Evolutionary conservation across 2,329 filamentous ascomycete species (phyloP).

Genomic region (Sphaceloma murrayae): DNA sequence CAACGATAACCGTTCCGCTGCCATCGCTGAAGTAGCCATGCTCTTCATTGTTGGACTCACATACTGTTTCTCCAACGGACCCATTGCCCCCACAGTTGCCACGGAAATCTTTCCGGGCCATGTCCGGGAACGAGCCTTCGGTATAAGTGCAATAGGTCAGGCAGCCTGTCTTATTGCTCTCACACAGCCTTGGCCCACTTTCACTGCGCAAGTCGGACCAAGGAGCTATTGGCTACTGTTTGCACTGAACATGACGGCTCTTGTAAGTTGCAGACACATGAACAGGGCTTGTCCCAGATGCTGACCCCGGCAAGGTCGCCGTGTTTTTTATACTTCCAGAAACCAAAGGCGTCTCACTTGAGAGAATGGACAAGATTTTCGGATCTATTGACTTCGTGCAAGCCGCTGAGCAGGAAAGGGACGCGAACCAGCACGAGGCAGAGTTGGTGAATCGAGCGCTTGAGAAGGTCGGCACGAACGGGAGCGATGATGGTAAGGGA

Average conservation of each 20-base stretch:
- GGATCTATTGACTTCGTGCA: slow-evolving; percentile 31
- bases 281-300: not conserved
- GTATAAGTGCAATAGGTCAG: slow-evolving; percentile 30
- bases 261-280: slow-evolving; percentile 24
- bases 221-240: slow-evolving; percentile 36
- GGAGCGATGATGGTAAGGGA: slow-evolving; percentile 2
- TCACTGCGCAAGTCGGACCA: slow-evolving; percentile 32
- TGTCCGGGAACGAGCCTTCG: slow-evolving; percentile 34
- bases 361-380: slow-evolving; percentile 25
- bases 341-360: slow-evolving; percentile 48
- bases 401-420: slow-evolving; percentile 28
- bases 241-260: slow-evolving; percentile 30
- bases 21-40: slow-evolving; percentile 35
- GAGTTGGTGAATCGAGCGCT: not conserved
- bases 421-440: not conserved
- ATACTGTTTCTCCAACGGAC: slow-evolving; percentile 36
- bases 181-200: slow-evolving; percentile 35
- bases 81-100: slow-evolving; percentile 31
- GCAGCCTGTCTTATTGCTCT: slow-evolving; percentile 32
- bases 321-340: slow-evolving; percentile 60
- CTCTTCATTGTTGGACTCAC: slow-evolving; percentile 37
- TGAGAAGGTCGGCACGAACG: not conserved
- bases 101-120: slow-evolving; percentile 36
- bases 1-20: slow-evolving; percentile 32
- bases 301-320: slow-evolving; percentile 31